Evolutionary conservation across 2,329 filamentous ascomycete genomes (phyloP).

Genomic region (Talaromyces sp.): DNA sequence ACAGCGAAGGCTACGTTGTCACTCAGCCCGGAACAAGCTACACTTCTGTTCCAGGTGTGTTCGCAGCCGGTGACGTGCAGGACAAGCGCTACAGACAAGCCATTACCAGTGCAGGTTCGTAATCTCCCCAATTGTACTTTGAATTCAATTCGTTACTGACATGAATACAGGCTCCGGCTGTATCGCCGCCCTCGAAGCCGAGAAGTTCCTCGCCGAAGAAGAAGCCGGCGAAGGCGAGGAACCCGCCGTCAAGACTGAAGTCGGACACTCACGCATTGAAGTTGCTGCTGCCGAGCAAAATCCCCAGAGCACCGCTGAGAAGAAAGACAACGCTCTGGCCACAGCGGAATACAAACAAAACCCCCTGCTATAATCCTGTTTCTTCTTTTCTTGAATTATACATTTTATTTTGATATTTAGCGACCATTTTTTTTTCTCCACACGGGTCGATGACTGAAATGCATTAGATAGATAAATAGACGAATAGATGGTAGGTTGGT

Average conservation of each 20-base stretch:
- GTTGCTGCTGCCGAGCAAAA: conserved; percentile 20
- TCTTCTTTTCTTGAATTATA: neutral
- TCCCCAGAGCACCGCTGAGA: neutral
- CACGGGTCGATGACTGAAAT: neutral
- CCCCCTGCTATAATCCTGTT: conserved; percentile 54
- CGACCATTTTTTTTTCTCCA: neutral
- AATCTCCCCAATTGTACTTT: neutral
- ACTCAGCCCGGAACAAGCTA: conserved; percentile 84
- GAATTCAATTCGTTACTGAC: neutral
- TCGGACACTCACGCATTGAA: conserved; percentile 44
- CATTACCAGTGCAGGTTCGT: conserved; percentile 90
- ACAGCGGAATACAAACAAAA: conserved; percentile 60
- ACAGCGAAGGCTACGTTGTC: conserved; percentile 84
- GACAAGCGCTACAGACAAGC: conserved; percentile 98
- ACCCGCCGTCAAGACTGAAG: conserved; percentile 41
- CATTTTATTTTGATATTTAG: neutral
- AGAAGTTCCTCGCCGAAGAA: conserved; percentile 81
- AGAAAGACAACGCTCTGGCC: conserved; percentile 23
- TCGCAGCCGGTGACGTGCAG: conserved; percentile 95
- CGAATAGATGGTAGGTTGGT: conserved; percentile 2
- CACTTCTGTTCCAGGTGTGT: conserved; percentile 87
- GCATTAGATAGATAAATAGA: conserved; percentile 10
- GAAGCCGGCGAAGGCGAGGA: conserved; percentile 52
- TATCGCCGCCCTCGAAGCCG: conserved; percentile 90
- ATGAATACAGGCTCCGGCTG: conserved; percentile 69